Base-by-base conservation (phyloP, 1,284 basidiomycete genomes). In the Wallemia hederae region DNA sequence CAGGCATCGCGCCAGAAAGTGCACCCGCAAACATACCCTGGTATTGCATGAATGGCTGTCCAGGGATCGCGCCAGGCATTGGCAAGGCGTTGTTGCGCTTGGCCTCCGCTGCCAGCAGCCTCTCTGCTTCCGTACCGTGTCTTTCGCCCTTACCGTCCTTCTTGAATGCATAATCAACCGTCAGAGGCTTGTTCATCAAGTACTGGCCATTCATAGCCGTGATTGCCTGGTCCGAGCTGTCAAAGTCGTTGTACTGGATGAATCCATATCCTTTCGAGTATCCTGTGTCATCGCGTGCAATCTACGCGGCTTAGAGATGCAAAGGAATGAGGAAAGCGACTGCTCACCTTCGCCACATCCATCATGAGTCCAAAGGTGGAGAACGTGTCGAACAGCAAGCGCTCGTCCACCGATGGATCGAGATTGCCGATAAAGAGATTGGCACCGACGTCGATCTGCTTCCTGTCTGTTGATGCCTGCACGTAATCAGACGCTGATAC, bases 111-210 rank as follows among this genome's bases (percentile, higher is more conserved):
- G 92, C 90, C 64, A 98, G 79, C 57, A 97, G 77, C 63, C 92
- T 82, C 72, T 98, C 92, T 1, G 94, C 91, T 24, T 85, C 77
- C 2, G 91, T 94, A 33, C 92, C 94, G 68, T 98, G 94, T 19
- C 91, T 79, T 71, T 98, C 92, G 63, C 91, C 90, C 71, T 97
- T 96, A 61, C 87, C 88, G 67, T 98, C 94, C 74, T 97, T 97
- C 72, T 97, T 97, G 78, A 96, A 92, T 2, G 92, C 92, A 69
- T 94, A 97, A 70, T 92, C 88, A 17, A 96, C 90, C 19, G 82
- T 82, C 69, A 97, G 86, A 62, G 90, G 84, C 72, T 94, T 94
- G 76, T 97, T 97, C 81, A 92, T 90, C 58, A 98, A 76, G 78
- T 89, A 96, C 68, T 98, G 92, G 58, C 81, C 81, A 67, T 96